A percentile compares a stretch with the other conserved stretches of the same genome.
phyloP scores from a whole-genome alignment of 441 rosid species.

The Biscutella auriculata region DNA sequence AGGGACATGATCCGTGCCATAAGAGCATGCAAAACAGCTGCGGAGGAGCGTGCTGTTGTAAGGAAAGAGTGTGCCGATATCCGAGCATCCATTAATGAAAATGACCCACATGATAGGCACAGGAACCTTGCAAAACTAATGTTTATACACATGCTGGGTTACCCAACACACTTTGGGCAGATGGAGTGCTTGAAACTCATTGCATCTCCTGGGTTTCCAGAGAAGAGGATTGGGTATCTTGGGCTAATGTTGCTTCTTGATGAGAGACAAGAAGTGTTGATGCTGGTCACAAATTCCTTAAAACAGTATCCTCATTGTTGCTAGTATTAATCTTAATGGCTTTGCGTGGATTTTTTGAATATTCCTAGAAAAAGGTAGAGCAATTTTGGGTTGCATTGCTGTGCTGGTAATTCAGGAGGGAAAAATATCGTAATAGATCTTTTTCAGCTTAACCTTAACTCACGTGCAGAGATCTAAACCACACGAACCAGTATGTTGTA shows the following conservation, averaged over 20 bases:
- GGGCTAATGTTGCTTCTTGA: slow-evolving; percentile 98
- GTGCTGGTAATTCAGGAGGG: neutral
- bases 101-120: slow-evolving; percentile 81
- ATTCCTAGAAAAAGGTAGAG: neutral
- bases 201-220: slow-evolving; percentile 92
- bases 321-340: neutral
- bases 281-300: slow-evolving; percentile 96
- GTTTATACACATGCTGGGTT: slow-evolving; percentile 99
- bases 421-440: neutral
- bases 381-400: neutral
- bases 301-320: slow-evolving; percentile 77
- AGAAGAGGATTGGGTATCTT: slow-evolving; percentile 96
- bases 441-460: slow-evolving; percentile 45
- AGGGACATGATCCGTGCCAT: slow-evolving; percentile 99
- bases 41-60: slow-evolving; percentile 93
- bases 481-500: slow-evolving; percentile 88
- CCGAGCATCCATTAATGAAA: slow-evolving; percentile 75
- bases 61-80: slow-evolving; percentile 97
- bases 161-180: slow-evolving; percentile 98
- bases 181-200: slow-evolving; percentile 97
- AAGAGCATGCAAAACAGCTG: slow-evolving; percentile 97
- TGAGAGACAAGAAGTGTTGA: slow-evolving; percentile 97
- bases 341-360: neutral
- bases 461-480: slow-evolving; percentile 85
- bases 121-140: slow-evolving; percentile 95